Base-by-base conservation (phyloP, 352 stramenopile genomes). In the Phytophthora pseudosyringae region DNA sequence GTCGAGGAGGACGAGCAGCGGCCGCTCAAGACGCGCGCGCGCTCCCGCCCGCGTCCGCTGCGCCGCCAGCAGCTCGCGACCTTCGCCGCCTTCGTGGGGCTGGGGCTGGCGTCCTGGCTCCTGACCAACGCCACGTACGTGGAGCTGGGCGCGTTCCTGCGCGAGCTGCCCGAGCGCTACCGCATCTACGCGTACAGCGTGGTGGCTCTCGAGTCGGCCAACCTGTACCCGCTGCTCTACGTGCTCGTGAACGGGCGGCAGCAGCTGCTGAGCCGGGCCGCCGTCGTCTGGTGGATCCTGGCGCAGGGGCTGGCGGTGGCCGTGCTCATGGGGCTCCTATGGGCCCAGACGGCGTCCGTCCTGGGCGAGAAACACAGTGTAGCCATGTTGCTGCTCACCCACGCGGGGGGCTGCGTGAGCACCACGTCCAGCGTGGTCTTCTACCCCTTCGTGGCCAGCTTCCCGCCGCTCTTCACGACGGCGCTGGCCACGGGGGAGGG, bases 101-200 rank as follows among this genome's bases (percentile, higher is more conserved):
- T n/a, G n/a, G n/a, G n/a, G n/a, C n/a, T n/a, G n/a, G n/a, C n/a
- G n/a, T n/a, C n/a, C n/a, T n/a, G n/a, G n/a, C n/a, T n/a, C n/a
- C n/a, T n/a, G n/a, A n/a, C n/a, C n/a, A n/a, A n/a, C n/a, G n/a
- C n/a, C n/a, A 76, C 80, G 12, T 89, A 89, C 46, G 67, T 89
- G 35, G 78, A 90, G 47, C 73, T 90, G 13, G 75, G 77, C 8
- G 72, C 81, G 26, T 87, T 87, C 33, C 47, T 90, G 50, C 81
- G 73, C 8, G 64, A 74, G n/a, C 64, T 89, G 25, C 83, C 83
- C 0, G 81, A 92, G 64, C 73, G 79, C 25, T 87, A 86, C 66
- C 66, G 73, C 12, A 89, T 92, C 63, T 88, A 83, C 61, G 79
- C 83, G 8, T 90, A 90, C 69, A 51, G 86, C 71, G 88, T 90